Conservation (phyloP, 805 yeast genomes). For the Brettanomyces sp. region DNA sequence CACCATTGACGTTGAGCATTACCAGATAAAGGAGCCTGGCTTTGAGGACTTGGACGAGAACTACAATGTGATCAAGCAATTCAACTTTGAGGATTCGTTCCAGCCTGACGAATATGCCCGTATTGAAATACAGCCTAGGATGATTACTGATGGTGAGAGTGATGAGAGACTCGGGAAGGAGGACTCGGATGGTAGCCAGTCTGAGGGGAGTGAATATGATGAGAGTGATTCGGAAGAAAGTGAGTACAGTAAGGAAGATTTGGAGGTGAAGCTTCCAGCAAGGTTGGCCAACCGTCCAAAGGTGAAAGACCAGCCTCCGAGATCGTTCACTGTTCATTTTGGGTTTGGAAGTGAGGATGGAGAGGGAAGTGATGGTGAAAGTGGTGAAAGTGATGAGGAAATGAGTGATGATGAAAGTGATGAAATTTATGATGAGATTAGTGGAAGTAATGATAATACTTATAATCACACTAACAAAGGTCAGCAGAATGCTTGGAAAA, state of each 20-base stretch:
- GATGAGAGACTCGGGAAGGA: neutral
- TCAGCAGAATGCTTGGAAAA: neutral
- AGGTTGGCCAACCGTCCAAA: conserved; percentile 16
- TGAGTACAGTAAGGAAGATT: too few species aligned
- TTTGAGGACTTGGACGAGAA: conserved; percentile 31
- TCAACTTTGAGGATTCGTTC: conserved; percentile 19
- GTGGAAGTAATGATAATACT: neutral
- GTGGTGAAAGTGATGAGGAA: conserved; percentile 3
- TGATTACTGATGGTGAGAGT: conserved; percentile 10
- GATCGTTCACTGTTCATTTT: conserved; percentile 20
- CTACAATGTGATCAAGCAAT: conserved; percentile 20
- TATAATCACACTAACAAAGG: neutral
- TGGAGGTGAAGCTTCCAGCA: conserved; percentile 8
- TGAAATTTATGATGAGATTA: neutral
- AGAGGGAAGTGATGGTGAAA: conserved; percentile 4
- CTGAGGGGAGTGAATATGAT: conserved; percentile 1
- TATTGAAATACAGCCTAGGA: conserved; percentile 19
- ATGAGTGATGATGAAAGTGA: conserved; percentile 4
- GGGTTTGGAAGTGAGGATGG: conserved; percentile 9
- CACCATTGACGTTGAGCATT: conserved; percentile 37
- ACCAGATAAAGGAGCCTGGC: conserved; percentile 32
- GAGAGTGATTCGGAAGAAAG: conserved; percentile 5
- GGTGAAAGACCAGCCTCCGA: conserved; percentile 25
- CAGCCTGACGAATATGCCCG: conserved; percentile 13
- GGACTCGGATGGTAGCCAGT: neutral